A percentile compares a stretch with the other conserved stretches of the same genome.
Conservation (phyloP, 345 rosid species). For the Populus nigra region DNA sequence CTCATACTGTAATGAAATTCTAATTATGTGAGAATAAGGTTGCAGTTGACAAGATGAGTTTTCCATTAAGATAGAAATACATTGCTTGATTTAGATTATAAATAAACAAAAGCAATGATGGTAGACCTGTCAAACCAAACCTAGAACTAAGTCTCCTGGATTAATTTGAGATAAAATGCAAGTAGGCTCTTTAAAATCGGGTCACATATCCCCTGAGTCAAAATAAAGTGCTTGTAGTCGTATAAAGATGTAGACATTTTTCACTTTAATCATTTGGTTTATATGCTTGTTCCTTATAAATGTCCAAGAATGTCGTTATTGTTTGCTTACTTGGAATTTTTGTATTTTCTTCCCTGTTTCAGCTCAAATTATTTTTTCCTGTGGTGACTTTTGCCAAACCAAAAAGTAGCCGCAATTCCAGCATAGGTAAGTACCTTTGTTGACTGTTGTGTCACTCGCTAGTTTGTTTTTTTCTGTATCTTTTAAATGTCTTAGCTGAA, state of each 20-base stretch:
- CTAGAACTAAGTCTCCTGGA: neutral
- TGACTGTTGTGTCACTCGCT: neutral
- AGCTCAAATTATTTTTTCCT: constrained; percentile 91
- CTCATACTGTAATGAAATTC: too few species aligned
- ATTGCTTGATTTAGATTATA: neutral
- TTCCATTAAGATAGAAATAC: too few species aligned
- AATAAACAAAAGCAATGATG: too few species aligned
- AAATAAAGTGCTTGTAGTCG: neutral
- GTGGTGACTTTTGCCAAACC: constrained; percentile 94
- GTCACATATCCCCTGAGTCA: neutral
- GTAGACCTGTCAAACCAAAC: neutral
- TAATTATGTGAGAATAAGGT: too few species aligned
- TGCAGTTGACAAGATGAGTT: too few species aligned
- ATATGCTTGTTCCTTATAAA: neutral
- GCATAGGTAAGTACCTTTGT: constrained; percentile 63
- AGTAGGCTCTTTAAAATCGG: neutral
- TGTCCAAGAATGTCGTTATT: neutral
- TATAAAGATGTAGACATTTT: too few species aligned
- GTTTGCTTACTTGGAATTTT: neutral
- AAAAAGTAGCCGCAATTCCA: constrained; percentile 97
- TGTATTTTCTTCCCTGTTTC: constrained; percentile 30
- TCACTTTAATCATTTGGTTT: neutral
- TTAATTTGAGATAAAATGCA: neutral
- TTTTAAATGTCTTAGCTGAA: neutral
- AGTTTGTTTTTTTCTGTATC: neutral